Evolutionary conservation across 306 rosid genomes (phyloP).

Genomic region (Lathyrus tuberosus): DNA sequence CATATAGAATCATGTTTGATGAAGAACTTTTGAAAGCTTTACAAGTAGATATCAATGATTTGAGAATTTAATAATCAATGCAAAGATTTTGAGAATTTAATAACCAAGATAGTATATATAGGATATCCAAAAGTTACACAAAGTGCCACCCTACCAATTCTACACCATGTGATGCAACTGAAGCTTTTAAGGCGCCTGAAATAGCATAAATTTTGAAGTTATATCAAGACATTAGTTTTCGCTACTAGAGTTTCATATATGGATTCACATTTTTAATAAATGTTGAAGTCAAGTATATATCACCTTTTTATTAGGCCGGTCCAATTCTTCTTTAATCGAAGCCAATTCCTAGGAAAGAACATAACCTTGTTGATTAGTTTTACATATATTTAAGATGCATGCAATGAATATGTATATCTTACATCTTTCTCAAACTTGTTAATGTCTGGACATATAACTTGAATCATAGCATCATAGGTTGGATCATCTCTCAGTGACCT

Average conservation of each 20-base stretch:
- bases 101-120: too few relatives aligned
- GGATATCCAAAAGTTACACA: too few relatives aligned
- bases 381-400: conserved; percentile 17
- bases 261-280: too few relatives aligned
- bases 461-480: conserved; percentile 54
- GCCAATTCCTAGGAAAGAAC: conserved; percentile 33
- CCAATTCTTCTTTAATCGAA: conserved; percentile 5
- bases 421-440: conserved; percentile 76
- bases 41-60: too few relatives aligned
- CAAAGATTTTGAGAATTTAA: too few relatives aligned
- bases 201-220: neutral
- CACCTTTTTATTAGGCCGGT: neutral
- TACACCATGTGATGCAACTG: neutral
- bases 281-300: neutral
- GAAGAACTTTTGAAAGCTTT: too few relatives aligned
- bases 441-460: conserved; percentile 66
- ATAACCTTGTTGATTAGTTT: conserved; percentile 22
- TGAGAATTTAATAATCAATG: too few relatives aligned
- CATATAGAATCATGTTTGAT: too few relatives aligned
- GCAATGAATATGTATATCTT: conserved; percentile 34
- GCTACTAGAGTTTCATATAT: neutral
- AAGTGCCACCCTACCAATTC: neutral
- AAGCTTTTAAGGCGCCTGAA: neutral
- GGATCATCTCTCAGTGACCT: conserved; percentile 71
- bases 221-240: neutral